phyloP scores from a whole-genome alignment of 2,329 filamentous ascomycete species.

The Chaetomium sp. region DNA sequence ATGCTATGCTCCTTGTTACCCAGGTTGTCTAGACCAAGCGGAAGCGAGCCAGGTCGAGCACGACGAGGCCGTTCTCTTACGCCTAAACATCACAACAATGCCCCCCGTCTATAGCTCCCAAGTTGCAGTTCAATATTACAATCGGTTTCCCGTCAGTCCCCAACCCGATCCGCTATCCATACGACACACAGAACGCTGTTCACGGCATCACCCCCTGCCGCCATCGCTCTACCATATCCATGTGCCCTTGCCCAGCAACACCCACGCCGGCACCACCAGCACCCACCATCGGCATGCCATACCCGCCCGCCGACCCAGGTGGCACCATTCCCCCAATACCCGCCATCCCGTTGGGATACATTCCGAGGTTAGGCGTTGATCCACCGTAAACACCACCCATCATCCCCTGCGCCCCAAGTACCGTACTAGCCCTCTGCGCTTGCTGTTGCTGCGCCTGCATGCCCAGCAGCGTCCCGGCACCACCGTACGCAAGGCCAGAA shows the following conservation, averaged over 20 bases:
- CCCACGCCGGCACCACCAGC: constrained; percentile 6
- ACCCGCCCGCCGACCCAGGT: constrained; percentile 1
- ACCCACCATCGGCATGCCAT: constrained; percentile 12
- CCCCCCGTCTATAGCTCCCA: background rate
- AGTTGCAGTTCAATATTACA: too few relatives aligned
- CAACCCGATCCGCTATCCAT: background rate
- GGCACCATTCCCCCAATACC: background rate
- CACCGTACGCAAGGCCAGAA: constrained; percentile 13
- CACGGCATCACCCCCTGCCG: constrained; percentile 27
- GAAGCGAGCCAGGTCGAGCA: background rate
- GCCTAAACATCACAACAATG: background rate
- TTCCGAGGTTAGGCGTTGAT: constrained; percentile 11
- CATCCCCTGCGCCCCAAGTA: background rate
- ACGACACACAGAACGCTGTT: background rate
- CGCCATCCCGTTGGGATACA: background rate
- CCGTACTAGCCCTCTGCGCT: constrained; percentile 7
- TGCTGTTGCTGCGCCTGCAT: constrained; percentile 5
- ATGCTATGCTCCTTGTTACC: constrained; percentile 8
- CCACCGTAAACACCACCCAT: constrained; percentile 2
- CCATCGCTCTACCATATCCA: constrained; percentile 32
- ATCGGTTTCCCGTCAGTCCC: too few relatives aligned
- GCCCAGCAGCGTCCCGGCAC: background rate
- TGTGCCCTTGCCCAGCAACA: constrained; percentile 21
- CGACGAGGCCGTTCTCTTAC: background rate
- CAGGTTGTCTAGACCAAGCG: background rate